Conservation (phyloP, 139 green algal genomes). For the Coccomyxa sp. region DNA sequence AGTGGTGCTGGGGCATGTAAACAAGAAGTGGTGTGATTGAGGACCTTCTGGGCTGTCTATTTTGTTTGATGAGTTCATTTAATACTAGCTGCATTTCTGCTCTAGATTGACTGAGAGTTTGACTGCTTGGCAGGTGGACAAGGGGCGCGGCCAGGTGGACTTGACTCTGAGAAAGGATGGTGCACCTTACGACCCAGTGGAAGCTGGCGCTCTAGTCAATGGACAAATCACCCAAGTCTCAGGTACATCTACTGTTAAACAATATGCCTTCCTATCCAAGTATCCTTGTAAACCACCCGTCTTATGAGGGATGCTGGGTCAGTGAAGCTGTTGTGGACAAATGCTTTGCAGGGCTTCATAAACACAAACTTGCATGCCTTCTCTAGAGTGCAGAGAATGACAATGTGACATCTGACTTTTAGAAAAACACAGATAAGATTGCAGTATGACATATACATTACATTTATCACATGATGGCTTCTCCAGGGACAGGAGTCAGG, state of each 20-base stretch:
- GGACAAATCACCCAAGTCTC: neutral
- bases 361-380: neutral
- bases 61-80: no score
- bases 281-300: neutral
- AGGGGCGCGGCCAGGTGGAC: conserved; percentile 40
- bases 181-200: neutral
- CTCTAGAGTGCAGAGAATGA: no score
- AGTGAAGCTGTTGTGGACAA: no score
- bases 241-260: neutral
- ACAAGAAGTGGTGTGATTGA: no score
- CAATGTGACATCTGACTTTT: neutral
- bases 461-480: neutral
- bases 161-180: conserved; percentile 19
- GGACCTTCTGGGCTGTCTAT: no score
- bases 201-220: neutral
- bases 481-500: conserved; percentile 47
- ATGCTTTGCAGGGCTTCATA: neutral
- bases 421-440: neutral
- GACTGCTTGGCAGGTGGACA: conserved; percentile 16
- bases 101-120: no score
- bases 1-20: no score
- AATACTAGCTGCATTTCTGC: no score
- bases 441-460: neutral
- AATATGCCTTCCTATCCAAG: neutral
- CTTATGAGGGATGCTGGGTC: no score